Conservation (phyloP, 2,329 filamentous ascomycete genomes). For the Colletotrichum sp. region DNA sequence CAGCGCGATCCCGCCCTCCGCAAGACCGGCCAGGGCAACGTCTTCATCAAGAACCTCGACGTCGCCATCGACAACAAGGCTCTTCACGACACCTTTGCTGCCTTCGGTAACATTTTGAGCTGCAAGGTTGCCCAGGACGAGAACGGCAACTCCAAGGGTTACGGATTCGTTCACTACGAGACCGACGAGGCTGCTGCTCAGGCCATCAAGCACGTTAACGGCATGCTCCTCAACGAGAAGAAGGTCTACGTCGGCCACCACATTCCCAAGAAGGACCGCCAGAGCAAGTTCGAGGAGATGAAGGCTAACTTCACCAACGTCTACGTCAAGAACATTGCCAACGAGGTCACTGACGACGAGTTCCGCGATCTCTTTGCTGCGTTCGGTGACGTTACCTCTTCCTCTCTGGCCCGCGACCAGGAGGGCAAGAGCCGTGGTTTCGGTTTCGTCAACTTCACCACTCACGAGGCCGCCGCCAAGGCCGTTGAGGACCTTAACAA, state of each 20-base stretch:
- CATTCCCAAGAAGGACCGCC: slow-evolving; percentile 99
- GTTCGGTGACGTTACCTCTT: slow-evolving; percentile 93
- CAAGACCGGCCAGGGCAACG: slow-evolving; percentile 99
- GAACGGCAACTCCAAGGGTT: slow-evolving; percentile 95
- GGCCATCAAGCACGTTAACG: slow-evolving; percentile 99
- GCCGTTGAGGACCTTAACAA: slow-evolving; percentile 93
- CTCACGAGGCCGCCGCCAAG: slow-evolving; percentile 83
- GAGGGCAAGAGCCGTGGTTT: slow-evolving; percentile 96
- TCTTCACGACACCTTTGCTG: slow-evolving; percentile 98
- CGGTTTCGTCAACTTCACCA: slow-evolving; percentile 94
- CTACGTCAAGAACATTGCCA: slow-evolving; percentile 97
- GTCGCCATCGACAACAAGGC: slow-evolving; percentile 99
- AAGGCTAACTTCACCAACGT: slow-evolving; percentile 99
- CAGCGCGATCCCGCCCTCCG: slow-evolving; percentile 98
- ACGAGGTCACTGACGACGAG: slow-evolving; percentile 87
- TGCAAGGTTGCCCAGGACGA: slow-evolving; percentile 99
- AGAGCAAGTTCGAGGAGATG: slow-evolving; percentile 99
- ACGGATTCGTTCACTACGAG: slow-evolving; percentile 99
- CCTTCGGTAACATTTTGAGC: slow-evolving; percentile 98
- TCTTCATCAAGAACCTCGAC: slow-evolving; percentile 99
- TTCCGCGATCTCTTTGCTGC: slow-evolving; percentile 93
- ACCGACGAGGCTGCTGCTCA: slow-evolving; percentile 95
- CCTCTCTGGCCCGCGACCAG: slow-evolving; percentile 85
- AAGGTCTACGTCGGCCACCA: slow-evolving; percentile 99
- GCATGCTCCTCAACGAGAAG: slow-evolving; percentile 99